A percentile compares a stretch with the other conserved stretches of the same genome.
Conservation (phyloP, 2,329 filamentous ascomycete species). For the Colletotrichum sp. region DNA sequence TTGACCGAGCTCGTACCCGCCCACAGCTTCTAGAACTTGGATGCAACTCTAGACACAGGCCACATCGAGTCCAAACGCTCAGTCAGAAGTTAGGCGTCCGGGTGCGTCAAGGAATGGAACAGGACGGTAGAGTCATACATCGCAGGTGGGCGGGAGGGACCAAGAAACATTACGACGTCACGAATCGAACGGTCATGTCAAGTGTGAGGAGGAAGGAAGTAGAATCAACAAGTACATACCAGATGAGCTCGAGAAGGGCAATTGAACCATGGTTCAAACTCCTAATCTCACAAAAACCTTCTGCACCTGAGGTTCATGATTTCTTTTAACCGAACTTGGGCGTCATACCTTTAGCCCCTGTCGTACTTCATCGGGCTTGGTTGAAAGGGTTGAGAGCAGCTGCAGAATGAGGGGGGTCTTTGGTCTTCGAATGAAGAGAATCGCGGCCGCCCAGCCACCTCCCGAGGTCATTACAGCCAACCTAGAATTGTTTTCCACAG, state of each 20-base stretch:
- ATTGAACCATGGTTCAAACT: background rate
- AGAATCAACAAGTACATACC: background rate
- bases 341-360: background rate
- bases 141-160: background rate
- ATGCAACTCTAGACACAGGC: background rate
- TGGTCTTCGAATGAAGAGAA: background rate
- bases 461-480: background rate
- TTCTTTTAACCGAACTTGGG: background rate
- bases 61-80: background rate
- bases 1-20: background rate
- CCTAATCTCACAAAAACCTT: background rate
- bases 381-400: background rate
- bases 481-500: background rate
- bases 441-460: background rate
- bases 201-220: background rate
- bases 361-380: background rate
- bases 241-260: background rate
- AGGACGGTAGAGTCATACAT: background rate
- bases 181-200: background rate
- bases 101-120: background rate
- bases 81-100: background rate
- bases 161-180: background rate
- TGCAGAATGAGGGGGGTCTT: background rate
- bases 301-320: background rate
- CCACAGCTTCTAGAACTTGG: background rate